Evolutionary conservation across 2,329 filamentous ascomycete genomes (phyloP).

Genomic region (Elsinoe necatrix): DNA sequence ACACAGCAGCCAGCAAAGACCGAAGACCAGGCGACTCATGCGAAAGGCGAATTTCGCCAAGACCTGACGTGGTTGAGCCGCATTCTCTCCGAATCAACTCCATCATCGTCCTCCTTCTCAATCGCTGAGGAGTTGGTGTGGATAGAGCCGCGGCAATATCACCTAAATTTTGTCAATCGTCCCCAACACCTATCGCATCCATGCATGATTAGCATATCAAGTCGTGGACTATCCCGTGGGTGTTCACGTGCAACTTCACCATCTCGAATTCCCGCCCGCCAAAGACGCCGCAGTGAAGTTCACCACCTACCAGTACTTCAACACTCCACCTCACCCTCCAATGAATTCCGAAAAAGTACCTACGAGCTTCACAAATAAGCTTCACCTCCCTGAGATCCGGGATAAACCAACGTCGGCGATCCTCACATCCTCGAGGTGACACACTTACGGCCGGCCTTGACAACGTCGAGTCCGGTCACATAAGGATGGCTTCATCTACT

Average conservation of each 20-base stretch:
- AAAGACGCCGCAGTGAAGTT: conserved; percentile 5
- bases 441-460: neutral
- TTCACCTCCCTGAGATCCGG: neutral
- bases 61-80: conserved; percentile 9
- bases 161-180: neutral
- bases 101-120: neutral
- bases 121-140: neutral
- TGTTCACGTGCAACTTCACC: conserved; percentile 4
- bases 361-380: neutral
- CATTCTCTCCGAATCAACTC: neutral
- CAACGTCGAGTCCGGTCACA: conserved; percentile 1
- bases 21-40: neutral
- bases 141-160: neutral
- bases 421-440: neutral
- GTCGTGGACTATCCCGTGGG: neutral
- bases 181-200: neutral
- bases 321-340: neutral
- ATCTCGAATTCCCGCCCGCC: neutral
- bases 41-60: neutral
- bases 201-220: neutral
- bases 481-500: neutral
- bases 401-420: neutral
- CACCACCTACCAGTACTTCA: neutral
- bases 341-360: neutral
- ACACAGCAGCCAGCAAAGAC: neutral